Evolutionary conservation across 768 basidiomycete genomes (phyloP).

Genomic region (Dioszegia aurantiaca): DNA sequence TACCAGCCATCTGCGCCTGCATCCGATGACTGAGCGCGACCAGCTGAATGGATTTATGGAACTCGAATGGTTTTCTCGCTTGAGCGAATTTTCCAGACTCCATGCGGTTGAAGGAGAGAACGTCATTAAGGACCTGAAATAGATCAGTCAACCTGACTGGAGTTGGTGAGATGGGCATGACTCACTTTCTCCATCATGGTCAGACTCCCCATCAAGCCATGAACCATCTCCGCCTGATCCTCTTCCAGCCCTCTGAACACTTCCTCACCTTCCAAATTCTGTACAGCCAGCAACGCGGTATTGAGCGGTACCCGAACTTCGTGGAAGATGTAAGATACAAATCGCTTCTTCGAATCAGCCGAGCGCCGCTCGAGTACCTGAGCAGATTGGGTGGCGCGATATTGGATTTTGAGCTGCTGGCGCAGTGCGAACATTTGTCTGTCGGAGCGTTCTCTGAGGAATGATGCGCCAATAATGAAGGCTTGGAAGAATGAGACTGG

Average conservation of each 20-base stretch:
- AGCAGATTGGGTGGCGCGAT: constrained; percentile 64
- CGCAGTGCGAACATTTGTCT: constrained; percentile 67
- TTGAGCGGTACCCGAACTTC: constrained; percentile 58
- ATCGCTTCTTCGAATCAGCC: constrained; percentile 75
- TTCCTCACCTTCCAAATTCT: constrained; percentile 82
- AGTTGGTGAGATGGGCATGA: neutral
- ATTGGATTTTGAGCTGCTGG: constrained; percentile 70
- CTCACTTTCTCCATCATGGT: constrained; percentile 48
- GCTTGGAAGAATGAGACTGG: constrained; percentile 72
- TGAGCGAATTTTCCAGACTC: constrained; percentile 59
- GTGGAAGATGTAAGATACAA: constrained; percentile 58
- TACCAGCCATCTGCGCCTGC: constrained; percentile 50
- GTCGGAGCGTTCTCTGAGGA: constrained; percentile 57
- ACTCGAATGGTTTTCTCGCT: constrained; percentile 56
- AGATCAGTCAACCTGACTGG: constrained; percentile 1
- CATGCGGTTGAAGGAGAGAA: constrained; percentile 52
- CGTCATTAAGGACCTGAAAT: constrained; percentile 48
- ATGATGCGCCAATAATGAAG: constrained; percentile 70
- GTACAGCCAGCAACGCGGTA: constrained; percentile 71
- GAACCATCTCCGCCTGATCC: constrained; percentile 81
- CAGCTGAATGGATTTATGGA: constrained; percentile 55
- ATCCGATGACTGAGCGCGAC: constrained; percentile 53
- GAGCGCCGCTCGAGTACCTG: constrained; percentile 71
- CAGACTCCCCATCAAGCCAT: constrained; percentile 58
- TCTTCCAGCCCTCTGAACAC: constrained; percentile 59